Percentiles rank a stretch among this genome's conserved stretches.
phyloP scores from a whole-genome alignment of 495 filamentous ascomycete genomes.

The Neurospora sublineolata region DNA sequence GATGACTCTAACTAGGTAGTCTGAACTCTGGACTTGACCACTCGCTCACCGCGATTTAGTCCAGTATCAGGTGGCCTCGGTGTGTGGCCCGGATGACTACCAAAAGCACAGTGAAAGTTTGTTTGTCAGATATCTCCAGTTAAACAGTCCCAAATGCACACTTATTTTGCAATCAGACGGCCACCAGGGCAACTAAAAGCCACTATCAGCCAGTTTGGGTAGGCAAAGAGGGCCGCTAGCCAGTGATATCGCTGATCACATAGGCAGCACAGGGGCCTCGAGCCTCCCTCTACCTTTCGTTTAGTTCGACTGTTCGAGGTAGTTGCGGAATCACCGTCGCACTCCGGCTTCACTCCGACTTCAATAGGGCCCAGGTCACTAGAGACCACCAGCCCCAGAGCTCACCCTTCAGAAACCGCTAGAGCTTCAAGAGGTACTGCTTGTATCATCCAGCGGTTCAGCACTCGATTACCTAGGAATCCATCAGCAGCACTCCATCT shows the following conservation, averaged over 20 bases:
- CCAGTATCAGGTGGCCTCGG: not conserved
- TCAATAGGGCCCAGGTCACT: not conserved
- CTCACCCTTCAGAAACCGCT: too few relatives aligned
- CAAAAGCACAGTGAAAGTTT: not conserved
- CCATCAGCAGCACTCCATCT: too few relatives aligned
- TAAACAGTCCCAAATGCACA: not conserved
- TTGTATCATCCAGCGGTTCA: not conserved
- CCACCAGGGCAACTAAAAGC: not conserved
- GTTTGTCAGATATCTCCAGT: not conserved
- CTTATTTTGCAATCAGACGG: not conserved
- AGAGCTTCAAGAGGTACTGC: not conserved
- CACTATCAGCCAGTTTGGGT: not conserved
- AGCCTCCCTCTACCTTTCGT: not conserved
- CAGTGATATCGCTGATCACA: not conserved
- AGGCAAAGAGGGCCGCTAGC: not conserved
- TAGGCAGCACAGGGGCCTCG: not conserved
- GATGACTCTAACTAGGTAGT: not conserved
- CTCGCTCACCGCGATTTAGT: not conserved
- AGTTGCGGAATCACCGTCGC: not conserved
- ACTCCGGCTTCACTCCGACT: not conserved
- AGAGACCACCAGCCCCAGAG: not conserved
- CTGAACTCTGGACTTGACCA: not conserved
- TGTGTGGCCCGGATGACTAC: not conserved
- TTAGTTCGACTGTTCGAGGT: not conserved
- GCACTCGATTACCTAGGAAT: too few relatives aligned